Base-by-base conservation (phyloP, 202 grass and related monocot species). In the Schoenoplectus triqueter region DNA sequence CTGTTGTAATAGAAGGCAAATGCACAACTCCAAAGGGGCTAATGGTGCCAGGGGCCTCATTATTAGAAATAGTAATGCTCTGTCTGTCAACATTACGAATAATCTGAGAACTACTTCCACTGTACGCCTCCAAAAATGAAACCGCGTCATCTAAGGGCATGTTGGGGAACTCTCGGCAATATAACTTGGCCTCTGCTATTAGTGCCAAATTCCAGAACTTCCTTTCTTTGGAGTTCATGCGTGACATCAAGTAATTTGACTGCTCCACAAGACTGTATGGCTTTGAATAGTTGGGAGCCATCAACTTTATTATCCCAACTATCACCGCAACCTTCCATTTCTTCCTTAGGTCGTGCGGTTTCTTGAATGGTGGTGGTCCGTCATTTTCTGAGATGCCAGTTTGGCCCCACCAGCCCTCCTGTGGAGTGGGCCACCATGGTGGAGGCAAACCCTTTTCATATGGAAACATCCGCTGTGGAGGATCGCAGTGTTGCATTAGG, bases 311-410 rank as follows among this genome's bases (percentile, higher is more conserved):
- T n/a, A 88, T 76, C 18, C 79, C 71, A 10, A 88, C 14, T 11
- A 84, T 22, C 40, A 88, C 86, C 0, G 50, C 8, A 0, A 70
- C 70, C 71, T 88, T 84, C 69, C 86, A 88, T 14, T 31, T 60
- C 50, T 88, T 88, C 14, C 48, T 68, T 10, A 88, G 62, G 42
- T 84, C 72, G 15, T 88, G 86, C 2, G 86, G 81, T 15, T 84
- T 88, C 49, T 21, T 84, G 39, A 61, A 88, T 0, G 81, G 86
- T 20, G 81, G 50, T 0, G 50, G 39, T 5, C 41, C 71, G 15
- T 84, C 69, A 40, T 88, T 39, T 19, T 1, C 20, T 1, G 68
- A 56, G 17, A 75, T 42, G 18, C 80, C 56, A 8, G 62, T 46
- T 39, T 66, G 48, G 6, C 9, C 7, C 85, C 44, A 71, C 74